phyloP scores from a whole-genome alignment of 2,329 filamentous ascomycete genomes.

The Stagonosporopsis vannaccii region DNA sequence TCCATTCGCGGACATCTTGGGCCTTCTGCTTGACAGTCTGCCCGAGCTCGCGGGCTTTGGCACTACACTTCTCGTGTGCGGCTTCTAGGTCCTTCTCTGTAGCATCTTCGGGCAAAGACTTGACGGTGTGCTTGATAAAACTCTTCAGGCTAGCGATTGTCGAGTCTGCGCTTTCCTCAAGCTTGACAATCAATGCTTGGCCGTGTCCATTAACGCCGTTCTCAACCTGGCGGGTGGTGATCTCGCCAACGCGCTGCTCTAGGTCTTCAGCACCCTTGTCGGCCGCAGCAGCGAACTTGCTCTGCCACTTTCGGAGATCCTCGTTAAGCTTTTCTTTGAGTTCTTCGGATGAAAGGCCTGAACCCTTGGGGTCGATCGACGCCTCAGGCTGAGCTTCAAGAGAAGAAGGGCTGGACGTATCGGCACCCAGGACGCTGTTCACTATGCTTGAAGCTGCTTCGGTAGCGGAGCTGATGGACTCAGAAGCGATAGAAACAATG shows the following conservation, averaged over 20 bases:
- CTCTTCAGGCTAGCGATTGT: conserved; percentile 72
- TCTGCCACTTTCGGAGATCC: conserved; percentile 86
- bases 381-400: conserved; percentile 26
- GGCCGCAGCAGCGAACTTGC: conserved; percentile 83
- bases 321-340: conserved; percentile 70
- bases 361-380: conserved; percentile 26
- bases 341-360: conserved; percentile 47
- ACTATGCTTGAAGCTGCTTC: conserved; percentile 41
- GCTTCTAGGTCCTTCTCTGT: conserved; percentile 60
- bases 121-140: conserved; percentile 66
- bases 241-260: conserved; percentile 68
- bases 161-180: conserved; percentile 71
- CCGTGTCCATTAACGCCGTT: conserved; percentile 72
- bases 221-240: conserved; percentile 74
- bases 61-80: conserved; percentile 60
- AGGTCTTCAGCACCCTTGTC: conserved; percentile 81
- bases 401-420: conserved; percentile 31
- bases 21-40: conserved; percentile 78
- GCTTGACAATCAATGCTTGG: conserved; percentile 69
- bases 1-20: conserved; percentile 79
- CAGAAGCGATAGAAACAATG: conserved; percentile 28
- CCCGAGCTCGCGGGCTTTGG: conserved; percentile 71
- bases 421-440: conserved; percentile 40
- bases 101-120: conserved; percentile 65
- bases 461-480: conserved; percentile 29